Evolutionary conservation across 1,284 basidiomycete species (phyloP).

Genomic region (Tilletia caries): DNA sequence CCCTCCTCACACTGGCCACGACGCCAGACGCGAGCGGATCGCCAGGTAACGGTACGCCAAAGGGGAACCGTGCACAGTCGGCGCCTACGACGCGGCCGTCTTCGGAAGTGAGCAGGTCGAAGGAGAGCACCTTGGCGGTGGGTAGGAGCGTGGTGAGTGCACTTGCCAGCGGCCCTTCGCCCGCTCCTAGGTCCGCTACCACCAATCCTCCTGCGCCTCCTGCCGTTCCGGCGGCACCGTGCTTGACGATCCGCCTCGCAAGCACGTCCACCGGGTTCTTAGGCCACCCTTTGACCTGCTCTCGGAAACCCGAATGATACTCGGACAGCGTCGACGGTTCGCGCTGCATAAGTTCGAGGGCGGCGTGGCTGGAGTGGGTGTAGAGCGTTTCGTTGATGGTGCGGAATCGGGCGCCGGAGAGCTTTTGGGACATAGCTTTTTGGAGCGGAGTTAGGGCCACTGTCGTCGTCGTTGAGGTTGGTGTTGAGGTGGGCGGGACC

Average conservation of each 20-base stretch:
- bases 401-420: slow-evolving; percentile 51
- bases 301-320: slow-evolving; percentile 51
- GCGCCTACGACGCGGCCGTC: slow-evolving; percentile 56
- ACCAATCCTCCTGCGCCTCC: slow-evolving; percentile 57
- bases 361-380: slow-evolving; percentile 38
- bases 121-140: slow-evolving; percentile 67
- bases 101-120: slow-evolving; percentile 74
- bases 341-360: slow-evolving; percentile 38
- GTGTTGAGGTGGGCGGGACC: not conserved
- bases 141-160: slow-evolving; percentile 48
- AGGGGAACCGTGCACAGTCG: slow-evolving; percentile 29
- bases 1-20: slow-evolving; percentile 69
- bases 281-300: slow-evolving; percentile 51
- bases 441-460: slow-evolving; percentile 31
- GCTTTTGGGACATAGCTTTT: slow-evolving; percentile 39
- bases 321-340: slow-evolving; percentile 41
- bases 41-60: slow-evolving; percentile 32
- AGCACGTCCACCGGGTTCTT: slow-evolving; percentile 49
- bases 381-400: slow-evolving; percentile 53
- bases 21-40: slow-evolving; percentile 58
- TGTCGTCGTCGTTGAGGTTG: not conserved
- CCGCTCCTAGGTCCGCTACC: slow-evolving; percentile 90
- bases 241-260: slow-evolving; percentile 21
- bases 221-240: not conserved
- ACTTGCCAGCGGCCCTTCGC: slow-evolving; percentile 81